Evolutionary conservation across 2,329 filamentous ascomycete genomes (phyloP), one percentile per base, ranked within the genome.

Genomic region (Chrysoporthe austroafricana): DNA sequence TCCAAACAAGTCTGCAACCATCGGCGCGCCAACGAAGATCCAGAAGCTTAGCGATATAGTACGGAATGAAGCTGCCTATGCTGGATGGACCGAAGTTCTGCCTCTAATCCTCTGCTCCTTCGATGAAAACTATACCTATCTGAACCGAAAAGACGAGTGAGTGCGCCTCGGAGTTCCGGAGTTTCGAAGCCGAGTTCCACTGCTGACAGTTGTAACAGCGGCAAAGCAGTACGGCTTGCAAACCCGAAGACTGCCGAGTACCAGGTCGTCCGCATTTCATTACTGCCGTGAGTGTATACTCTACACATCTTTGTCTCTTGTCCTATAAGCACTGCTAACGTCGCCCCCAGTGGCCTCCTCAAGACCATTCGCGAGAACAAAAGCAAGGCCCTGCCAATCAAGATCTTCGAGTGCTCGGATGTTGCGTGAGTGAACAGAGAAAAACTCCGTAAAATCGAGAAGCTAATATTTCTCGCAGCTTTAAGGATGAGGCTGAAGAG

Each of bases 31-130:
- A 11, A 85, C 98, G 11, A 88, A 89, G 69, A 91, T 99, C 80
- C 99, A 99, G 86, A 98, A 97, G 82, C 90, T 99, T 52, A 87
- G 87, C 70, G 96, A 99, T 75, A 97, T 98, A 73, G 88, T 98
- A 69, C 91, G 96, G 64, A 83, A 90, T 65, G 96, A 99, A 79
- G 88, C 92, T 62, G 95, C 94, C 65, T 96, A 97, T 88, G 91
- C 95, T 6, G 96, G 96, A 69, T 99, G 96, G 96, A 91, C 89
- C 66, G 96, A 99, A 82, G 95, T 97, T 66, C 90, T 99, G 87
- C 95, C 96, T 36, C 85, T 99, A 39, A 98, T 97, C 73, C 88
- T 99, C 66, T 99, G 96, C 85, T 97, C 93, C 58, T 94, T 97
- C 79, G 95, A 98, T 76, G 96, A 99, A 85, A 99, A 99, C 83